Conservation (phyloP, 495 filamentous ascomycete species). For the Xylaria castorea region DNA sequence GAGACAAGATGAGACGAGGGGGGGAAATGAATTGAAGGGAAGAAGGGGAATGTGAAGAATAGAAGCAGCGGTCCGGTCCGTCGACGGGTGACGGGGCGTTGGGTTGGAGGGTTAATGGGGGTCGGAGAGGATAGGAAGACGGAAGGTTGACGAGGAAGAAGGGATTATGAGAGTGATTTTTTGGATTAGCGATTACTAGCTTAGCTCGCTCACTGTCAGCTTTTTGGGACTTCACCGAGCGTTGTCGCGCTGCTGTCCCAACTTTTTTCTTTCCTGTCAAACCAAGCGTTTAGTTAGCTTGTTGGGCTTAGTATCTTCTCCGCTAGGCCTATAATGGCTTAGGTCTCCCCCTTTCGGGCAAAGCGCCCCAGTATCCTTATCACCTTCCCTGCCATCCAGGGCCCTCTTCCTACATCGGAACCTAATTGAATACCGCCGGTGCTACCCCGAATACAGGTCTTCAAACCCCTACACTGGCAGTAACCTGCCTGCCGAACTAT, state of each 20-base stretch:
- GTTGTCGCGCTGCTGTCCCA: constrained; percentile 36
- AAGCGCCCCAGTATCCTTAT: constrained; percentile 20
- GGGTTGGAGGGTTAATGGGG: constrained; percentile 18
- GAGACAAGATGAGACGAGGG: neutral
- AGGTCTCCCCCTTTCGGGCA: neutral
- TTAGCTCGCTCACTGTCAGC: constrained; percentile 28
- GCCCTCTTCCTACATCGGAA: constrained; percentile 27
- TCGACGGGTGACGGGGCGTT: constrained; percentile 26
- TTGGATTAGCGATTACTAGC: constrained; percentile 17
- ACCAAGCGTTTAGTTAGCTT: constrained; percentile 37
- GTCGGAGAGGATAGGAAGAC: constrained; percentile 22
- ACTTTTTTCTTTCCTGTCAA: constrained; percentile 37
- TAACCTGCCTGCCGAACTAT: neutral
- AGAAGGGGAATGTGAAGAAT: constrained; percentile 16
- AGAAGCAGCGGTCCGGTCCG: constrained; percentile 29
- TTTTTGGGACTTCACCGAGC: constrained; percentile 36
- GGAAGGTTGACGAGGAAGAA: neutral
- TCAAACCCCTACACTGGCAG: neutral
- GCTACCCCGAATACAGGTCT: neutral
- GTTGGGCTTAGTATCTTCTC: constrained; percentile 31
- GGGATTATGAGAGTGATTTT: constrained; percentile 26
- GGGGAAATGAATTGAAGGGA: neutral
- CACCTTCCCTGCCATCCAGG: constrained; percentile 18
- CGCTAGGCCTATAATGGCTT: constrained; percentile 31
- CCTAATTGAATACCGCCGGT: constrained; percentile 16